These are phyloP conservation scores for Mycena floridula DNA, from an alignment of 768 basidiomycete species.

Conservation along the genomic window DNA sequence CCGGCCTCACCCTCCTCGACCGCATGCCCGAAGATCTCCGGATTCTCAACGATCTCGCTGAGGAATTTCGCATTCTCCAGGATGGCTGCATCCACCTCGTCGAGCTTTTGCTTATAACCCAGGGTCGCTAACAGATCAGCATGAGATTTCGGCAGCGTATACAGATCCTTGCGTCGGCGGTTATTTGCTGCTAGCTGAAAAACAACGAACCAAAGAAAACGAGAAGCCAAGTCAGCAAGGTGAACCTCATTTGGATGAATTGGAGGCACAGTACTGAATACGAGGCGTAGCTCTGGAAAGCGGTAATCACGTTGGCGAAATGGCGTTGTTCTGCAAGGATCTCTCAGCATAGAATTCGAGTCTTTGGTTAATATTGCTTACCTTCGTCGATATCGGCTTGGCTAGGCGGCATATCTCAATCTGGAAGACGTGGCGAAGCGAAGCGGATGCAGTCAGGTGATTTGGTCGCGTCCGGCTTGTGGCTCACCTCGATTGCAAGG, in stretches of 20 bases:
- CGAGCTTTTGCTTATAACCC: constrained; percentile 76
- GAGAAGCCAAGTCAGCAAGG: too few species aligned
- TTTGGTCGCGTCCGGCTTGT: too few species aligned
- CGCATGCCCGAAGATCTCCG: constrained; percentile 73
- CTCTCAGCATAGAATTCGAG: neutral
- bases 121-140: constrained; percentile 59
- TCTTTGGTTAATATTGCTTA: neutral
- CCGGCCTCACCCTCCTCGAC: constrained; percentile 23
- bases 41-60: constrained; percentile 64
- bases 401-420: too few species aligned
- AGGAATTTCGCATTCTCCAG: constrained; percentile 76
- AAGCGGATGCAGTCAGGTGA: too few species aligned
- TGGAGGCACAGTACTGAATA: constrained; percentile 64
- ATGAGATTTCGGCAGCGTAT: constrained; percentile 61
- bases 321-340: constrained; percentile 48
- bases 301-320: constrained; percentile 68
- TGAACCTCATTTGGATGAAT: neutral
- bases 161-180: constrained; percentile 71
- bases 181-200: constrained; percentile 46
- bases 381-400: constrained; percentile 1
- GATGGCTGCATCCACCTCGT: constrained; percentile 77
- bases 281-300: constrained; percentile 70
- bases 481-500: too few species aligned
- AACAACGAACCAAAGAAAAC: constrained; percentile 1
- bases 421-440: too few species aligned